Base-by-base conservation (phyloP, 2,329 filamentous ascomycete species). In the Fusarium continuum region DNA sequence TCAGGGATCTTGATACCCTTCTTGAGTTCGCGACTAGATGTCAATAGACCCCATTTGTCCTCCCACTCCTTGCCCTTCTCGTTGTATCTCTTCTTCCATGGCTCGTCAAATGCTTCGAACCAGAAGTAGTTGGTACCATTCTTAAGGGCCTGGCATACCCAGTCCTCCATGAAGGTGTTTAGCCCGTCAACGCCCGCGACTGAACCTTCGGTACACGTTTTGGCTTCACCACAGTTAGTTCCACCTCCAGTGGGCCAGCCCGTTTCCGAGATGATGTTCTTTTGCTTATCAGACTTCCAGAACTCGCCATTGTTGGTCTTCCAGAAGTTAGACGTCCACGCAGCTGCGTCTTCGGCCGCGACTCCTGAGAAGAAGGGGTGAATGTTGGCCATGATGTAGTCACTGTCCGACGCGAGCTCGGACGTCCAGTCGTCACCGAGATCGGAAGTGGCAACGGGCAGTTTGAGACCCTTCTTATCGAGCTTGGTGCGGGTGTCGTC, bases 81-180 rank as follows among this genome's bases (percentile, higher is more conserved):
- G 75, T 97, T 90, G 78, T 88, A 97, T 16, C 76, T 72, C 51
- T 90, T 81, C 80, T 98, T 97, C 94, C 94, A 98, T 3, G 93
- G 93, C 82, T 98, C 94, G 74, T 98, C 94, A 74, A 97, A 98
- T 9, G 93, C 92, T 73, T 93, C 91, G 75, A 98, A 97, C 94
- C 94, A 98, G 74, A 97, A 97, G 75, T 96, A 98, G 67, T 96
- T 88, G 2, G 93, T 97, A 39, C 89, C 90, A 71, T 97, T 96
- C 20, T 80, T 80, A 62, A 97, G 78, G 10, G 91, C 88, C 46
- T 87, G 82, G 75, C 94, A 98, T 0, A 98, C 88, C 89, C 91
- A 98, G 64, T 87, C 86, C 2, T 87, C 81, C 86, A 98, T 89
- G 70, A 97, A 93, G n/a, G 80, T 82, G 73, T 98, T 98, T 80